These are phyloP conservation scores for Henckelia pumila DNA, from an alignment of 257 asterid genomes.

Conservation along the genomic window DNA sequence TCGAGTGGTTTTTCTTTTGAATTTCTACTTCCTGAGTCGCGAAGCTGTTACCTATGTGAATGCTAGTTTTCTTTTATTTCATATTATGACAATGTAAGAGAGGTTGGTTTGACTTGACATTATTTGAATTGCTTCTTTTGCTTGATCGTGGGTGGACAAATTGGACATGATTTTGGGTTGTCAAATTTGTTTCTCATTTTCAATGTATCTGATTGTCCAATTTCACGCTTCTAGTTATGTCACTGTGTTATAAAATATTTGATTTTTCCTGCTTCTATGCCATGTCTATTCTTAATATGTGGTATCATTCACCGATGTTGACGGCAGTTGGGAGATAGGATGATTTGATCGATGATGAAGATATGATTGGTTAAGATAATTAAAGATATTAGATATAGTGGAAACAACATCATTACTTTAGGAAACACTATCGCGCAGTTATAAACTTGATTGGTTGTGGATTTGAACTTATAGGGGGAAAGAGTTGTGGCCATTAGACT, in stretches of 20 bases:
- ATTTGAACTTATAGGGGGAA: background rate
- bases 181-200: background rate
- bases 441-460: background rate
- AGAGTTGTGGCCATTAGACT: background rate
- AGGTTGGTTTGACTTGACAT: constrained; percentile 8
- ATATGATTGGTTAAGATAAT: background rate
- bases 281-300: background rate
- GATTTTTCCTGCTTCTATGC: background rate
- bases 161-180: constrained; percentile 3
- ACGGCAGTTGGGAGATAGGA: background rate
- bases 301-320: background rate
- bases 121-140: background rate
- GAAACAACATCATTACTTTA: background rate
- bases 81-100: background rate
- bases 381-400: constrained; percentile 13
- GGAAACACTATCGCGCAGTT: background rate
- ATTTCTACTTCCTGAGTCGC: constrained; percentile 3
- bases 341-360: constrained; percentile 19
- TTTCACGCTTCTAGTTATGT: background rate
- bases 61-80: background rate
- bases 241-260: background rate
- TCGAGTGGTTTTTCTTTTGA: background rate
- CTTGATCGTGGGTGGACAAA: constrained; percentile 13
- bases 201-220: background rate
- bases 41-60: too few species aligned